Conservation (phyloP, 164 flowering plant species). For the Umbellularia californica region DNA sequence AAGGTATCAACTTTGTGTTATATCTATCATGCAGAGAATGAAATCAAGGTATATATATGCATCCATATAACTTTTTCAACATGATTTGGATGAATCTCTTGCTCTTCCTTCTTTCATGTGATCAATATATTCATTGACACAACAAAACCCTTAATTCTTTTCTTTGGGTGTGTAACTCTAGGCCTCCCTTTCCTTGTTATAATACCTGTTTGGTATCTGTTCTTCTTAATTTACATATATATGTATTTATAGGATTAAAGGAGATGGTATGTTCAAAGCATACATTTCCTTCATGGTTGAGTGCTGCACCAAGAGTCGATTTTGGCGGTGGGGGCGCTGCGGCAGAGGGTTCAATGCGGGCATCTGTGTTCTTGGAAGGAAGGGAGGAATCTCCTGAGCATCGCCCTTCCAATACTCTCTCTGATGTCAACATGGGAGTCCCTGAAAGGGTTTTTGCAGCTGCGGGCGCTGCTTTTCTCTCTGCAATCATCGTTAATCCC, state of each 20-base stretch:
- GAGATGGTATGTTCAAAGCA: constrained; percentile 31
- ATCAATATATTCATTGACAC: not conserved
- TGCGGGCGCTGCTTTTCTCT: constrained; percentile 83
- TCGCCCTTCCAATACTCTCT: constrained; percentile 9
- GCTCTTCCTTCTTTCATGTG: not conserved
- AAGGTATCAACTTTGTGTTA: too few relatives aligned
- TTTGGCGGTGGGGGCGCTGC: constrained; percentile 11
- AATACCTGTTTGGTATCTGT: not conserved
- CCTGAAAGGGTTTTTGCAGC: constrained; percentile 78
- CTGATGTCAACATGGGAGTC: constrained; percentile 51
- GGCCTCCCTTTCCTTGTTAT: not conserved
- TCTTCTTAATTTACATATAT: not conserved
- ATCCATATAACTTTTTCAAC: not conserved
- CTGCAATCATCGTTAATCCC: constrained; percentile 93
- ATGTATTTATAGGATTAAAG: not conserved
- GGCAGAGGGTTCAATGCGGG: not conserved
- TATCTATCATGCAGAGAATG: too few relatives aligned
- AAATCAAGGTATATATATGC: not conserved
- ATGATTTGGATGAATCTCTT: not conserved
- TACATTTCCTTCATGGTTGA: constrained; percentile 30
- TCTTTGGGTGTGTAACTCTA: not conserved
- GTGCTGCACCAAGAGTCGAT: constrained; percentile 26
- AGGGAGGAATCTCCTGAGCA: not conserved
- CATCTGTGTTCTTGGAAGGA: constrained; percentile 3
- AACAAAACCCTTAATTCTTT: not conserved